phyloP scores from a whole-genome alignment of 345 rosid genomes.

The Dovyalis caffra region DNA sequence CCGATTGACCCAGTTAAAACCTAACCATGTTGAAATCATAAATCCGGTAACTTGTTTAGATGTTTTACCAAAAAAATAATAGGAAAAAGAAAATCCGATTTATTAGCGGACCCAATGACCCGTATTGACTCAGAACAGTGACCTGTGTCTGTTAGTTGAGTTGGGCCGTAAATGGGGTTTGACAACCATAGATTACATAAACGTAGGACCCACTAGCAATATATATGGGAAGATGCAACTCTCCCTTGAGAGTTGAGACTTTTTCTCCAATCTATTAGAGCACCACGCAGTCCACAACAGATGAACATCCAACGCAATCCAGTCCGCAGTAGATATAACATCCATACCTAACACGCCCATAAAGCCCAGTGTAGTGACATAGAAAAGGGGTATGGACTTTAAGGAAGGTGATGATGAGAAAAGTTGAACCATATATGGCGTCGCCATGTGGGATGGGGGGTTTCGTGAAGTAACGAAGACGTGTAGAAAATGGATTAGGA shows the following conservation, averaged over 20 bases:
- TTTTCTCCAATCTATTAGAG: neutral
- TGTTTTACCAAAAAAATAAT: too few relatives aligned
- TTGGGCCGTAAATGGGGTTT: neutral
- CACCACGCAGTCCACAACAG: constrained; percentile 1
- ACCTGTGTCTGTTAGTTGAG: too few relatives aligned
- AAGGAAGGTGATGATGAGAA: neutral
- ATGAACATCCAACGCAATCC: constrained; percentile 13
- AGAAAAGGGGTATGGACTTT: neutral
- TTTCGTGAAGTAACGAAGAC: constrained; percentile 41
- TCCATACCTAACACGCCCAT: constrained; percentile 19
- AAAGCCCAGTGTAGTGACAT: neutral
- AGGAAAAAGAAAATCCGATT: too few relatives aligned
- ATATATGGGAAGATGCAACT: neutral
- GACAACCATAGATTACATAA: neutral
- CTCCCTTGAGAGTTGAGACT: too few relatives aligned
- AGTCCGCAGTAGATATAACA: constrained; percentile 34
- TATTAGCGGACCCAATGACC: neutral
- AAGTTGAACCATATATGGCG: neutral
- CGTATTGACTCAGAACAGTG: too few relatives aligned
- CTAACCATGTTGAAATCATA: neutral
- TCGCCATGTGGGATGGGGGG: neutral
- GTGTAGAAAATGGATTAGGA: constrained; percentile 41
- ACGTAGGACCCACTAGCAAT: neutral
- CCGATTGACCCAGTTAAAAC: too few relatives aligned
- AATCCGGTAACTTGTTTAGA: too few relatives aligned